Base-by-base conservation (phyloP, 192 early-diverging fungal species). In the Anaeromyces robustus region DNA sequence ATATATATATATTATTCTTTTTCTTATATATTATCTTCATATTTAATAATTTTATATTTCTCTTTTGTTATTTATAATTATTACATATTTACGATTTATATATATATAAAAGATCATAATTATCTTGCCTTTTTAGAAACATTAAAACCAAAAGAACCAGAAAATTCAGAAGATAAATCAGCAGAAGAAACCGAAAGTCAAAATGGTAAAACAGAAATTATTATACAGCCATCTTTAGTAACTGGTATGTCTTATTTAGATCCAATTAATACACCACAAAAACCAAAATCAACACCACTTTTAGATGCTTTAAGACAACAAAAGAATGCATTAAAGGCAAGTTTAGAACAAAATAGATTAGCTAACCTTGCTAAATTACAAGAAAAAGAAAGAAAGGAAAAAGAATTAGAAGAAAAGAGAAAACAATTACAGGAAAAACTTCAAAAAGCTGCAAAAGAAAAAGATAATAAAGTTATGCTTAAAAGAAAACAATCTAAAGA, bases 211-310 rank as follows among this genome's bases (percentile, higher is more conserved):
- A 68, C 83, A 11, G 79, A 32, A 84, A 81, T 79, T 59, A 39
- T 43, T 39, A 39, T 80, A 16, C 84, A 79, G 16, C 31, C 28
- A 77, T 80, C 80, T 41, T 43, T 81, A 37, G 78, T 82, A 30
- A 79, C 79, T 59, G 80, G 37, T 34, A 81, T 77, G 79, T 79
- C 82, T 30, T 79, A 83, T 77, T 32, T 30, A 29, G 83, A 84
- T 17, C 79, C 80, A 37, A 80, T 83, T 29, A 84, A 83, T 29
- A 86, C 82, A 17, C 30, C 83, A 2, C 83, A 85, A 39, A 90
- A 91, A 68, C 92, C 91, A 77, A 92, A 92, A 80, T 90, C 92
- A 28, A 95, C 94, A 0, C 94, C 94, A 28, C 82, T 95, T 19
- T 81, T 95, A 68, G 94, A 95, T 78, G 88, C 90, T 79, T 81